A percentile compares a stretch with the other conserved stretches of the same genome.
Evolutionary conservation across 306 rosid genomes (phyloP).

Genomic region (Casuarina glauca): DNA sequence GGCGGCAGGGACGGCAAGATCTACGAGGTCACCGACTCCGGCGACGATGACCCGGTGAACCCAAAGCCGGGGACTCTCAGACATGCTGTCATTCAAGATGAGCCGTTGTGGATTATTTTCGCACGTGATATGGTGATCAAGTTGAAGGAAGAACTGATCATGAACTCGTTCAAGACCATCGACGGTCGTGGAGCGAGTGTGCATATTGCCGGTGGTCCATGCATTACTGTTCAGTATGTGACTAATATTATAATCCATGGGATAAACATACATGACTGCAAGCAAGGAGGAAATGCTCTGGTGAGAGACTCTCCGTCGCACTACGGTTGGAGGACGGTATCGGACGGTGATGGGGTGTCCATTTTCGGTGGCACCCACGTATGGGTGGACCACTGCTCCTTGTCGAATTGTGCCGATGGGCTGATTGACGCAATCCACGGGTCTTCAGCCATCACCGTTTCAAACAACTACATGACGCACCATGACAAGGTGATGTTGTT

Average conservation of each 20-base stretch:
- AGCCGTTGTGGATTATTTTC: slow-evolving; percentile 91
- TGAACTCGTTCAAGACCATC: slow-evolving; percentile 91
- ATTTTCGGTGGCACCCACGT: slow-evolving; percentile 92
- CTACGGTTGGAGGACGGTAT: slow-evolving; percentile 83
- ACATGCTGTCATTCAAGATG: slow-evolving; percentile 80
- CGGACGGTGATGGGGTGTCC: slow-evolving; percentile 96
- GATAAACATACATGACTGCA: slow-evolving; percentile 75
- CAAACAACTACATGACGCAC: slow-evolving; percentile 96
- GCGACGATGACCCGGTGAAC: slow-evolving; percentile 59
- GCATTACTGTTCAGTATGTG: slow-evolving; percentile 87
- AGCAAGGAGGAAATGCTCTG: slow-evolving; percentile 84
- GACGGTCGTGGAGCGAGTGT: slow-evolving; percentile 95
- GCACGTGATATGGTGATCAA: slow-evolving; percentile 85
- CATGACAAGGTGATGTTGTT: slow-evolving; percentile 94
- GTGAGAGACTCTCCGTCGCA: slow-evolving; percentile 82
- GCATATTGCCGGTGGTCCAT: slow-evolving; percentile 95
- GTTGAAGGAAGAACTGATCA: slow-evolving; percentile 81
- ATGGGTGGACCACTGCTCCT: slow-evolving; percentile 93
- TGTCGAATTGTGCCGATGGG: slow-evolving; percentile 85
- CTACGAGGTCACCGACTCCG: slow-evolving; percentile 77
- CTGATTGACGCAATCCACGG: slow-evolving; percentile 86
- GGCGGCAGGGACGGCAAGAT: slow-evolving; percentile 79
- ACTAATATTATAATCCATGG: slow-evolving; percentile 88
- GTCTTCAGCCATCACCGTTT: slow-evolving; percentile 78
- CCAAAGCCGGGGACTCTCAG: slow-evolving; percentile 95